Conservation (phyloP, 495 filamentous ascomycete species). For the Mytilinidion resinicola region DNA sequence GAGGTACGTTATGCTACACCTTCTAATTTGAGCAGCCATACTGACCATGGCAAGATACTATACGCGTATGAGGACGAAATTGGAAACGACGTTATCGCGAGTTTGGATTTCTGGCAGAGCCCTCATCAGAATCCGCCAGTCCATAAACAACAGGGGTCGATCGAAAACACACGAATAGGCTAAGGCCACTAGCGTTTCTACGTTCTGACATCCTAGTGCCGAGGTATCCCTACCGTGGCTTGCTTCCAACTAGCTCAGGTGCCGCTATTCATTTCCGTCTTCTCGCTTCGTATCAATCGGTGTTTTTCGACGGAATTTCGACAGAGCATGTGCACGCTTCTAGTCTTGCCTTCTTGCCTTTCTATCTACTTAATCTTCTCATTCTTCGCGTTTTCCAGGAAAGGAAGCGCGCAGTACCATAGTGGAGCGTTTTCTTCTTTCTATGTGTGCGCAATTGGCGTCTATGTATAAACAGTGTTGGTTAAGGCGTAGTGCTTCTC, state of each 20-base stretch:
- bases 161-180: neutral
- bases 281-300: no score
- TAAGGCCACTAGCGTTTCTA: no score
- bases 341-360: neutral
- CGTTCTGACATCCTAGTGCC: no score
- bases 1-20: conserved; percentile 60
- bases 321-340: no score
- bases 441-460: neutral
- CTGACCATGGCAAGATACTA: conserved; percentile 54
- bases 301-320: no score
- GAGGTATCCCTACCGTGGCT: no score
- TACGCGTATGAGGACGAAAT: conserved; percentile 96
- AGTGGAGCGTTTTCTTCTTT: no score
- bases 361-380: neutral
- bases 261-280: no score
- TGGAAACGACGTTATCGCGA: conserved; percentile 88
- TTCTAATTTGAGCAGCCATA: conserved; percentile 4
- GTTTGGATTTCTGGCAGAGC: conserved; percentile 84
- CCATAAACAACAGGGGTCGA: neutral
- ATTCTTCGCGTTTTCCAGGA: neutral
- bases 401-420: neutral
- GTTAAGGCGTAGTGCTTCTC: neutral
- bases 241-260: no score
- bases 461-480: conserved; percentile 1
- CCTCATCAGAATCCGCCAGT: conserved; percentile 1